Evolutionary conservation across 2,329 filamentous ascomycete species (phyloP).

Genomic region (Claviceps pazoutovae): DNA sequence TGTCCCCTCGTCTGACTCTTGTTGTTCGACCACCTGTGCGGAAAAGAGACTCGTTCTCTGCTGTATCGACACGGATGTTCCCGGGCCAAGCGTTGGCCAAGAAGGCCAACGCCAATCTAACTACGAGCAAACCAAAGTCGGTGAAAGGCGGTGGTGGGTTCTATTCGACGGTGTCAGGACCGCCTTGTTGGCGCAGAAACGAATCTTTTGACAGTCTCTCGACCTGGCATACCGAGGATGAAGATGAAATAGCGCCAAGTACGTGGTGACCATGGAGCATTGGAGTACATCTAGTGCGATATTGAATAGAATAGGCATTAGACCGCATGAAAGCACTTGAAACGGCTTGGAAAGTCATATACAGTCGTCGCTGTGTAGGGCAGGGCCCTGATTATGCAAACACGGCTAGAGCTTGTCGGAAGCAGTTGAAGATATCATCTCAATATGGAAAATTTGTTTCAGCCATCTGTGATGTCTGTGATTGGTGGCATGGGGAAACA

Average conservation of each 20-base stretch:
- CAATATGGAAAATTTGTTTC: neutral
- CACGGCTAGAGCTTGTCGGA: neutral
- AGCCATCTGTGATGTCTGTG: too few species aligned
- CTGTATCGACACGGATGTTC: slow-evolving; percentile 46
- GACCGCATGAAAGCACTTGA: slow-evolving; percentile 21
- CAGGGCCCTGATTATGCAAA: neutral
- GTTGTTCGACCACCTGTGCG: slow-evolving; percentile 45
- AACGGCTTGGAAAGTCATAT: slow-evolving; percentile 9
- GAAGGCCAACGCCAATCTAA: slow-evolving; percentile 31
- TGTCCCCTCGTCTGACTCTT: slow-evolving; percentile 43
- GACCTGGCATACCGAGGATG: slow-evolving; percentile 35
- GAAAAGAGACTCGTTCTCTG: slow-evolving; percentile 54
- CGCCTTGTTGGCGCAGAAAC: slow-evolving; percentile 23
- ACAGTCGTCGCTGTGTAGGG: slow-evolving; percentile 17
- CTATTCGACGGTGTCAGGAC: slow-evolving; percentile 39
- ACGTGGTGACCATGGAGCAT: slow-evolving; percentile 35
- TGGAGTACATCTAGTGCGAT: slow-evolving; percentile 28
- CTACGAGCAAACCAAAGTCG: slow-evolving; percentile 42
- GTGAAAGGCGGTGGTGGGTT: slow-evolving; percentile 39
- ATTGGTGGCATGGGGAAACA: too few species aligned
- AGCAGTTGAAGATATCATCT: neutral
- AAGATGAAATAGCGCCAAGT: slow-evolving; percentile 31
- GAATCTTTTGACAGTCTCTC: slow-evolving; percentile 34
- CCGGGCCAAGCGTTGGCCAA: slow-evolving; percentile 23
- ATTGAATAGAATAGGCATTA: slow-evolving; percentile 26